A percentile compares a stretch with the other conserved stretches of the same genome.
Conservation (phyloP, 2,329 filamentous ascomycete species). For the Phoma sp. region DNA sequence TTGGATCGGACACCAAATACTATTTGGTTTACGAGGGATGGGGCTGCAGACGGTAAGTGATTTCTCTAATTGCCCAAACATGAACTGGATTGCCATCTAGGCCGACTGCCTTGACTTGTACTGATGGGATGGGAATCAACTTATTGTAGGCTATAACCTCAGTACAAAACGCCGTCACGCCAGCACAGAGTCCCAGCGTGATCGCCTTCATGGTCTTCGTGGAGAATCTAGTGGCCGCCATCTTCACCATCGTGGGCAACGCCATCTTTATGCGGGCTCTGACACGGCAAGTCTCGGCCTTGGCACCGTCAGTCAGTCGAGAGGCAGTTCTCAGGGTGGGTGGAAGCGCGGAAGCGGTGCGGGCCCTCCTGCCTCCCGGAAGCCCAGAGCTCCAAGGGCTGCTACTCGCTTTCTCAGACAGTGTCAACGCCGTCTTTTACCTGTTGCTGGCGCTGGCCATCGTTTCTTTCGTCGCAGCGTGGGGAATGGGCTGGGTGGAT, state of each 20-base stretch:
- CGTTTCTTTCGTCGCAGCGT: neutral
- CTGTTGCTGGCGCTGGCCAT: neutral
- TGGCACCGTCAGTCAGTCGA: neutral
- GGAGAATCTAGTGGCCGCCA: neutral
- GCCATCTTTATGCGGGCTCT: neutral
- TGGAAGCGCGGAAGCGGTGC: slow-evolving; percentile 7
- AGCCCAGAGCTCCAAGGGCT: slow-evolving; percentile 4
- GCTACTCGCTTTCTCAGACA: slow-evolving; percentile 8
- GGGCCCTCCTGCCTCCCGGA: slow-evolving; percentile 1
- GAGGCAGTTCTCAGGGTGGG: neutral
- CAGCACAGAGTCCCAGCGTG: neutral
- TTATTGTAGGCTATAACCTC: neutral
- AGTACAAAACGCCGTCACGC: neutral
- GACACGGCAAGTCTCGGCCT: neutral
- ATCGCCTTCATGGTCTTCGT: neutral
- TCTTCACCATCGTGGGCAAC: neutral
- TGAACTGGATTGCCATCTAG: too few relatives aligned
- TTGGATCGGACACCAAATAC: too few relatives aligned
- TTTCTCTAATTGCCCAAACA: too few relatives aligned
- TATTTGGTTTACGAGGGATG: too few relatives aligned
- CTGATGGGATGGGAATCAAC: too few relatives aligned
- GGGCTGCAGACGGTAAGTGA: too few relatives aligned
- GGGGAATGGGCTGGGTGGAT: slow-evolving; percentile 10
- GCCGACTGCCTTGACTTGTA: too few relatives aligned
- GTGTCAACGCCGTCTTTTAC: neutral